These are phyloP conservation scores for Chalara sp. DNA, from an alignment of 2,329 filamentous ascomycete genomes.

Conservation along the genomic window DNA sequence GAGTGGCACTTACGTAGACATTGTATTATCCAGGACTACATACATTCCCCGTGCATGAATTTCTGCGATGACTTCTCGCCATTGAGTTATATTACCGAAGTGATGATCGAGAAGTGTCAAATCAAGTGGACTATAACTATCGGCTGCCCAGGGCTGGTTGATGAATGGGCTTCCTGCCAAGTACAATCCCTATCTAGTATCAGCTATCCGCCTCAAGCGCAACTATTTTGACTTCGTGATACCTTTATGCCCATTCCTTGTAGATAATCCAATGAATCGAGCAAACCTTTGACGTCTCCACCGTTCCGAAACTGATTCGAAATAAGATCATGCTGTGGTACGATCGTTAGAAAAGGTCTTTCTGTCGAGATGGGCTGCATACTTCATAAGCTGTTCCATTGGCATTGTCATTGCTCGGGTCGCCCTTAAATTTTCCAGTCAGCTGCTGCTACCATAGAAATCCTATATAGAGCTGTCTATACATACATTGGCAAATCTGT, in stretches of 20 bases:
- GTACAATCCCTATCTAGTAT: constrained; percentile 43
- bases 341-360: not conserved
- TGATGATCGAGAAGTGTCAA: constrained; percentile 58
- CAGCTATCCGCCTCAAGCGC: not conserved
- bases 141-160: constrained; percentile 57
- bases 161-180: constrained; percentile 58
- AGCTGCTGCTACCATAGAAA: not conserved
- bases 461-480: constrained; percentile 26
- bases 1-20: constrained; percentile 39
- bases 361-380: not conserved
- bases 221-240: constrained; percentile 3
- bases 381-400: constrained; percentile 53
- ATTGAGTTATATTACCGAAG: constrained; percentile 50
- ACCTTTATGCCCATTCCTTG: constrained; percentile 59
- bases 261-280: constrained; percentile 57
- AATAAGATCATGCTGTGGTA: constrained; percentile 44
- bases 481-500: constrained; percentile 54
- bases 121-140: constrained; percentile 54
- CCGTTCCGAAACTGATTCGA: constrained; percentile 58
- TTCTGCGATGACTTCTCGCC: constrained; percentile 49
- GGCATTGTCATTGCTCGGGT: constrained; percentile 53
- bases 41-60: constrained; percentile 60
- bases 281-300: constrained; percentile 50
- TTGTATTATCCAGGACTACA: constrained; percentile 59
- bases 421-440: not conserved